Evolutionary conservation across 1,284 basidiomycete species (phyloP).

Genomic region (Fomitopsis palustris): DNA sequence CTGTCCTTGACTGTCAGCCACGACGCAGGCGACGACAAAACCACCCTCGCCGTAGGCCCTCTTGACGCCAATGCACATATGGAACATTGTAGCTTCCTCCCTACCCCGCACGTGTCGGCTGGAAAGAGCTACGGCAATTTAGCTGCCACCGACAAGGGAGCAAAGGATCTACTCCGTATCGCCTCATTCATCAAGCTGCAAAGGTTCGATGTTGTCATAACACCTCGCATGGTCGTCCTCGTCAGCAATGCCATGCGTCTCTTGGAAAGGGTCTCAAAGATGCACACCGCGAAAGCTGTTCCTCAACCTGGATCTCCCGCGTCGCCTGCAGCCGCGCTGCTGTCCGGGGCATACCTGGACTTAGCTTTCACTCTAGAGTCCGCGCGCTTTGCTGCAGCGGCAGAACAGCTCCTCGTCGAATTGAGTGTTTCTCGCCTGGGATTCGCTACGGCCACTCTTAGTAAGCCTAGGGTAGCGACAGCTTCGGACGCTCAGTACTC

Average conservation of each 20-base stretch:
- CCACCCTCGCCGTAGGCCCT: conserved; percentile 18
- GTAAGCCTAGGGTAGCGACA: conserved; percentile 28
- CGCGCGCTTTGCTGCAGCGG: conserved; percentile 51
- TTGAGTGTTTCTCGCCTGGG: conserved; percentile 41
- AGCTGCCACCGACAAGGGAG: conserved; percentile 17
- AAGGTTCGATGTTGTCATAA: conserved; percentile 45
- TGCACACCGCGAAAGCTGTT: not conserved
- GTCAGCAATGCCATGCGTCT: conserved; percentile 34
- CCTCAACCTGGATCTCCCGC: not conserved
- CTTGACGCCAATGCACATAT: conserved; percentile 12
- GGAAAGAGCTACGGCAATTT: conserved; percentile 18
- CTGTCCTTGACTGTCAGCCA: not conserved
- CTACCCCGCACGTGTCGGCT: conserved; percentile 10
- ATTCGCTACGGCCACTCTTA: conserved; percentile 35
- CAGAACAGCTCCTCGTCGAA: conserved; percentile 44
- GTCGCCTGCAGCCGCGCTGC: not conserved
- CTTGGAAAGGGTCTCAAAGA: not conserved
- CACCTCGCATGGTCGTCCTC: conserved; percentile 62
- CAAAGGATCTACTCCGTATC: conserved; percentile 33
- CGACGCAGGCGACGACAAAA: not conserved
- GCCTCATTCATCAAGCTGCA: conserved; percentile 39
- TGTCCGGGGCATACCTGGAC: conserved; percentile 16
- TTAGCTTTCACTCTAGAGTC: conserved; percentile 20
- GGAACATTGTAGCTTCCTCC: conserved; percentile 18
- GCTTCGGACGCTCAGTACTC: conserved; percentile 29